Conservation (phyloP, 805 yeast species). For the Cyberlindnera mississippiensis region DNA sequence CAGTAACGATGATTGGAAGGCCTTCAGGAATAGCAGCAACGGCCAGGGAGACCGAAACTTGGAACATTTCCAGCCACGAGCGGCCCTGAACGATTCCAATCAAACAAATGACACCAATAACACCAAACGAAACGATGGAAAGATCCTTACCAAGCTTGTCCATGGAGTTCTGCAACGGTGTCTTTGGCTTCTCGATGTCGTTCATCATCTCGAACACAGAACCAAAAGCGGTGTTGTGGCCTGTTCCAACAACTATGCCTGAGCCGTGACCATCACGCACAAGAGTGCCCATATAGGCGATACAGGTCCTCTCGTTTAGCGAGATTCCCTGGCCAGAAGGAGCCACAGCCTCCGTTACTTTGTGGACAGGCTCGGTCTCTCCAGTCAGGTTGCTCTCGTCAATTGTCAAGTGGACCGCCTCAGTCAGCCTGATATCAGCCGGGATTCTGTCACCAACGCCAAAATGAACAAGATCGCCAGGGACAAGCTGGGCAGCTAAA, state of each 20-base stretch:
- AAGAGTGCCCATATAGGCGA: constrained; percentile 96
- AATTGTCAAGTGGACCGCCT: constrained; percentile 73
- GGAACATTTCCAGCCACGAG: constrained; percentile 96
- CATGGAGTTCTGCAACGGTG: constrained; percentile 95
- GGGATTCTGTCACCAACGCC: constrained; percentile 94
- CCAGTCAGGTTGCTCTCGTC: constrained; percentile 97
- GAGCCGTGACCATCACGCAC: constrained; percentile 95
- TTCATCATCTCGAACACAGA: constrained; percentile 93
- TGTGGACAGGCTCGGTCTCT: constrained; percentile 84
- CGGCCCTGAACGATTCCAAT: constrained; percentile 91
- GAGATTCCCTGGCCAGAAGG: constrained; percentile 39
- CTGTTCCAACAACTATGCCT: constrained; percentile 92
- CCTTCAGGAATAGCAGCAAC: constrained; percentile 99
- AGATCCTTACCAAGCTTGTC: constrained; percentile 91
- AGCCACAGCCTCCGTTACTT: constrained; percentile 45
- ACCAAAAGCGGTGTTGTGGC: constrained; percentile 88
- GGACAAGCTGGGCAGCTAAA: constrained; percentile 83
- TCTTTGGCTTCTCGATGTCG: constrained; percentile 93
- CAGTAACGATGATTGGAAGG: constrained; percentile 95
- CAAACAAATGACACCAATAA: constrained; percentile 88
- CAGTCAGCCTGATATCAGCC: constrained; percentile 83
- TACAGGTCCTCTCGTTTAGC: constrained; percentile 64
- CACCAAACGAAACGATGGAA: constrained; percentile 75
- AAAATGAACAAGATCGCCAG: constrained; percentile 92
- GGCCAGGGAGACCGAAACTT: constrained; percentile 93